Evolutionary conservation across 2,329 filamentous ascomycete species (phyloP), one percentile per base, ranked within the genome.

Genomic region (Alternaria conjuncta): DNA sequence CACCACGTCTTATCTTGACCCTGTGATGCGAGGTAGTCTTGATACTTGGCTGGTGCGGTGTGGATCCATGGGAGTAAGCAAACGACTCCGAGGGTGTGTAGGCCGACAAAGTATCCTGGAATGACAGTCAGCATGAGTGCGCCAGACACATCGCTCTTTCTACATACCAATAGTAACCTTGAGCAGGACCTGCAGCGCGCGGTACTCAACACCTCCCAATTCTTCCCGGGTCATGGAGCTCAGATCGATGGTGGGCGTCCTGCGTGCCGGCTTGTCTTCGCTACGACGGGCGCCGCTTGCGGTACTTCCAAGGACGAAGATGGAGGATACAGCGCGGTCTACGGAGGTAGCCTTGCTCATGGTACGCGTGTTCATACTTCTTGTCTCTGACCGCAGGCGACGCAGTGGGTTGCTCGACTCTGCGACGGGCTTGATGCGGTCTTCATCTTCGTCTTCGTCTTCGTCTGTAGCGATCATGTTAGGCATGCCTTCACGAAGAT

Each of bases 151-250:
- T n/a, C 13, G 20, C 11, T n/a, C 20, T 20, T 3, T 1, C 20
- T n/a, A 55, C 72, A 97, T 98, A 10, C 76, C 77, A 4, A 92
- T 85, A n/a, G 98, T 83, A 23, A 98, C 89, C 28, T 93, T 78
- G 1, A 92, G 92, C 54, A 99, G 82, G 3, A 93, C 93, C 78
- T 97, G 96, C 62, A 99, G 79, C 0, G 95, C 92, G 6, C 96
- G 90, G 75, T 99, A 99, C 79, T 99, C 96, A 66, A 99, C 97
- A 20, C 96, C 96, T 9, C 96, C 96, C 4, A 99, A 83, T 79
- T 99, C 96, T 76, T 99, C 94, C 67, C 26, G 80, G 81, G 83
- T 82, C 18, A 79, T 66, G 0, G 75, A 71, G 1, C 80, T 80
- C 53, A 86, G 46, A 54, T 85, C 82, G 28, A 79, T 64, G 30